Base-by-base conservation (phyloP, 108 stramenopile species). In the Licmophora abbreviata region DNA sequence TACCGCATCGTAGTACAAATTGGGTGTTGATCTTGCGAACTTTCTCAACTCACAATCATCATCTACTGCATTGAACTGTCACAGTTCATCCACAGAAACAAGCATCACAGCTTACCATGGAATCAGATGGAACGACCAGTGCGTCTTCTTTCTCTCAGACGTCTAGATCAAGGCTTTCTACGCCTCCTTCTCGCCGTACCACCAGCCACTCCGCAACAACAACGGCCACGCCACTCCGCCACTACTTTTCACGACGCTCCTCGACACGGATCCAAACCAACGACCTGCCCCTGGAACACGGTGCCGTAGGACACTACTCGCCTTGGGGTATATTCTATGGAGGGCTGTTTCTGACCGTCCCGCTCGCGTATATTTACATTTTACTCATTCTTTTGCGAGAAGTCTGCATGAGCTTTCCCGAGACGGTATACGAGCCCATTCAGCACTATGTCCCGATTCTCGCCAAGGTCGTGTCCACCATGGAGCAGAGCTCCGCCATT, bases 291-390 rank as follows among this genome's bases (percentile, higher is more conserved):
- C 15, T 25, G 12, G 48, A 50, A 8, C 28, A 18, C 3, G 48
- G 29, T n/a, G 18, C 18, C 12, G 56, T 79, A 25, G 85, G 85
- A 1, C 48, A 73, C 12, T 51, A 69, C n/a, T 72, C 80, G 5
- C 72, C 70, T 7, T 71, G 63, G 57, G 83, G 84, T 0, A 50
- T 85, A 21, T 61, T 88, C 30, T 83, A 77, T 69, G 42, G 66
- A 18, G 54, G 53, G 21, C 53, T 87, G 21, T 80, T 81, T 50
- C 48, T 80, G 4, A 66, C 75, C 10, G 77, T 77, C 2, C 86
- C 86, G 1, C 22, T 83, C 10, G 74, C 74, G 0, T 80, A 85
- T 45, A 51, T 86, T 31, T 92, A 88, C 48, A 88, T 84, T 46
- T 47, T 56, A 18, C 43, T 90, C 21, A 81, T 83, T 23, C 33